phyloP scores from a whole-genome alignment of 2,329 filamentous ascomycete species.

The Massarina eburnea region DNA sequence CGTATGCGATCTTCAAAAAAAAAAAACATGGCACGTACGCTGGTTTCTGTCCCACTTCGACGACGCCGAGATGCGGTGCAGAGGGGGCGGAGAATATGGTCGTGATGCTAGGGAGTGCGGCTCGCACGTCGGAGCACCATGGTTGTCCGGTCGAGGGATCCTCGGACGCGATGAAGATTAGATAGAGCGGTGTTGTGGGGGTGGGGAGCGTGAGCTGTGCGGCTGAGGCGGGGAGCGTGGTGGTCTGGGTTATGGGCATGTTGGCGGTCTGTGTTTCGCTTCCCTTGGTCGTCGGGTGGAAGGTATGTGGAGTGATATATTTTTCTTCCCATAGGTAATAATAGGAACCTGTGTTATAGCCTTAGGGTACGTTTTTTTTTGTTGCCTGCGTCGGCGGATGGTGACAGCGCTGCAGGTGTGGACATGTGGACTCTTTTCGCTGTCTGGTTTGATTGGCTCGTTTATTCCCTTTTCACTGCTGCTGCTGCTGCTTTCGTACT shows the following conservation, averaged over 20 bases:
- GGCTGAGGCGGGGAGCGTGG: background rate
- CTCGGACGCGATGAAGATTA: background rate
- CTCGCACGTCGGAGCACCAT: constrained; percentile 1
- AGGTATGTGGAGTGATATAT: background rate
- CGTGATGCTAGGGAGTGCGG: background rate
- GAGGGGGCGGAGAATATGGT: background rate
- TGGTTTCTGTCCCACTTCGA: background rate
- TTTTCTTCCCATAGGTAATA: background rate
- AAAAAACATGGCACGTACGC: background rate
- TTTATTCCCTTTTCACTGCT: background rate
- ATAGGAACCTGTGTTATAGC: too few species aligned
- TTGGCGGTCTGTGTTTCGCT: background rate
- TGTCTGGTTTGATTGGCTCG: background rate
- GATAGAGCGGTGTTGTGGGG: background rate
- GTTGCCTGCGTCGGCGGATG: too few species aligned
- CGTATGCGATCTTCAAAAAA: too few species aligned
- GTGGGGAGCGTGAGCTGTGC: background rate
- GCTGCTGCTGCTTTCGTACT: background rate
- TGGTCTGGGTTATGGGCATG: background rate
- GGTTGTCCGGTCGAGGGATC: background rate
- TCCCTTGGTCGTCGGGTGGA: too few species aligned
- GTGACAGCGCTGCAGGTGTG: background rate
- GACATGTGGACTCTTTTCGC: background rate
- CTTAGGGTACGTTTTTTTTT: too few species aligned
- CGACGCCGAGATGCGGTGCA: background rate